These are phyloP conservation scores for Talaromyces wortmannii DNA, from an alignment of 495 filamentous ascomycete genomes.

Conservation along the genomic window DNA sequence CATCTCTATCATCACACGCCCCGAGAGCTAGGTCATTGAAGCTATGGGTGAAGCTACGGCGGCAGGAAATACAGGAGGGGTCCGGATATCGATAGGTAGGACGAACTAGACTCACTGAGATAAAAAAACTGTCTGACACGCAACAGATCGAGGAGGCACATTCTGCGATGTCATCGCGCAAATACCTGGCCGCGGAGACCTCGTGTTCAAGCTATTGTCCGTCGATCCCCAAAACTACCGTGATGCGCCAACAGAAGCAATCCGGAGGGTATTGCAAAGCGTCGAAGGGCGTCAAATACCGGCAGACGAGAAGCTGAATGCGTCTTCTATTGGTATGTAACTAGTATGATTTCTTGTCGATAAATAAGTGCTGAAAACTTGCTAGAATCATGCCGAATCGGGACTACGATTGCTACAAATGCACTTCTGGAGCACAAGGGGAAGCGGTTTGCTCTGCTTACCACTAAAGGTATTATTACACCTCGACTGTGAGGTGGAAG, in stretches of 20 bases:
- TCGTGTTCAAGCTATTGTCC: conserved; percentile 85
- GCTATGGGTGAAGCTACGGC: too few relatives aligned
- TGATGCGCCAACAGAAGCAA: conserved; percentile 86
- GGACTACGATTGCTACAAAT: conserved; percentile 85
- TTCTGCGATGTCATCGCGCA: conserved; percentile 59
- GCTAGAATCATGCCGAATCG: conserved; percentile 51
- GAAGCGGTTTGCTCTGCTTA: conserved; percentile 82
- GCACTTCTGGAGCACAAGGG: conserved; percentile 93
- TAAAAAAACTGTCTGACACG: background rate
- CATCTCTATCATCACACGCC: too few relatives aligned
- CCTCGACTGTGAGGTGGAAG: background rate
- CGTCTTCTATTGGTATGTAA: background rate
- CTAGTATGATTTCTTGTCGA: background rate
- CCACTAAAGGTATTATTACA: conserved; percentile 72
- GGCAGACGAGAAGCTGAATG: background rate
- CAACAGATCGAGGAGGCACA: conserved; percentile 50
- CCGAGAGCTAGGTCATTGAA: too few relatives aligned
- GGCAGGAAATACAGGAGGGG: background rate
- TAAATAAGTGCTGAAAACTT: background rate
- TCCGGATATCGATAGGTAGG: background rate
- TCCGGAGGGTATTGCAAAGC: conserved; percentile 79
- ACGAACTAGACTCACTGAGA: background rate
- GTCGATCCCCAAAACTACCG: conserved; percentile 84
- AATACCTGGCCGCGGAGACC: conserved; percentile 51
- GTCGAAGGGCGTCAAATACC: background rate